Evolutionary conservation across 352 stramenopile genomes (phyloP), one percentile per base, ranked within the genome.

Genomic region (Phytophthora litchii): DNA sequence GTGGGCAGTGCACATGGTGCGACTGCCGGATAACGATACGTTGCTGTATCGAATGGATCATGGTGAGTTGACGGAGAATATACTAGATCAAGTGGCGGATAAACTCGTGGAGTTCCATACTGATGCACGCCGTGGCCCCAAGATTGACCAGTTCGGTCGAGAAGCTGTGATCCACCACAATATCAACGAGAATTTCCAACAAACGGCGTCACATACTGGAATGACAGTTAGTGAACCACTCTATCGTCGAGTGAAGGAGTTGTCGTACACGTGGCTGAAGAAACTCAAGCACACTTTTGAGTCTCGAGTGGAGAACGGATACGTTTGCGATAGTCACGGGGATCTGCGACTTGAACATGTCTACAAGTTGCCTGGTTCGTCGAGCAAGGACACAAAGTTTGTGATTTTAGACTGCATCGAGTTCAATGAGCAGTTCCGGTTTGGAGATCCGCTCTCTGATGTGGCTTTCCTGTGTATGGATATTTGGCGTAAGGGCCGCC

Each of bases 391-490:
- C 4, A 20, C 25, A 13, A 25, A 43, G 34, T 71, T 86, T 41
- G 74, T 88, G 20, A 68, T 89, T 45, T 59, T 91, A 45, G 81
- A 91, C 40, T 89, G 81, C 62, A 89, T 91, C 51, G 81, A 91
- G 57, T 89, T 91, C 59, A 91, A 91, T 47, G 81, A 91, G 69
- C 76, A 88, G 50, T 89, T 91, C 64, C 77, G 81, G 0, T 91
- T 78, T 48, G 76, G 77, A 32, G 81, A 91, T 45, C 77, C 79
- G 37, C 50, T 91, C 3, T 77, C 78, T 14, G 81, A 91, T 54
- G 72, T 77, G 13, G 81, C 81, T 38, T 91, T 91, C 56, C 59
- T 89, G 40, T 64, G 72, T 49, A 91, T 89, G 81, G 77, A 89
- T 35, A 72, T 91, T 41, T 89, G 73, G 70, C 71, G 67, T 34